A percentile compares a stretch with the other conserved stretches of the same genome.
These are phyloP conservation scores for Agaricus blazei DNA, from an alignment of 768 basidiomycete species.

Conservation along the genomic window DNA sequence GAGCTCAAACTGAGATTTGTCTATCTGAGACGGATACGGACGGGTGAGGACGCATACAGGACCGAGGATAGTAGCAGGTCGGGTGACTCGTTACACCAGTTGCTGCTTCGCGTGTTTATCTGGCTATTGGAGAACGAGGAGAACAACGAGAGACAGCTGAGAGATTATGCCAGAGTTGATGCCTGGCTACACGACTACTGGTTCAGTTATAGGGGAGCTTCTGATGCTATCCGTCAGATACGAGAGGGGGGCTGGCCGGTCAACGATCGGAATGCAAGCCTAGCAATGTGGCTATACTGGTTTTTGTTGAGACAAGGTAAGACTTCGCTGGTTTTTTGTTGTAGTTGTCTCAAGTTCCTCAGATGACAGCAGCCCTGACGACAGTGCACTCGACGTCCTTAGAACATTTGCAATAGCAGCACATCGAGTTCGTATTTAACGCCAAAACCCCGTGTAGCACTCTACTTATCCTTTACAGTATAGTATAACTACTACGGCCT, in stretches of 20 bases:
- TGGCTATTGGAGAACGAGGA: conserved; percentile 82
- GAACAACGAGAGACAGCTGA: conserved; percentile 64
- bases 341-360: neutral
- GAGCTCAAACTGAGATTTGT: conserved; percentile 64
- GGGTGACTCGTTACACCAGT: conserved; percentile 27
- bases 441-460: neutral
- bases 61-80: neutral
- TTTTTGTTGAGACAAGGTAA: conserved; percentile 58
- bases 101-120: conserved; percentile 65
- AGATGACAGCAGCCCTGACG: conserved; percentile 46
- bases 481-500: conserved; percentile 48
- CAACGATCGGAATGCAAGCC: conserved; percentile 43
- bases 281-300: conserved; percentile 83
- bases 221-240: conserved; percentile 38
- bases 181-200: conserved; percentile 63
- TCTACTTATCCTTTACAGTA: conserved; percentile 41
- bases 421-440: conserved; percentile 36
- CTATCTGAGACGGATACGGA: conserved; percentile 52
- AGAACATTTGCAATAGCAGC: conserved; percentile 66
- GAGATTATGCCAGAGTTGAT: conserved; percentile 60
- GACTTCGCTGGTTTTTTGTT: conserved; percentile 14
- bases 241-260: conserved; percentile 51
- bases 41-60: conserved; percentile 29
- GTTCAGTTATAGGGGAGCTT: conserved; percentile 57
- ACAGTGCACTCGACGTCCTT: conserved; percentile 39